Conservation (phyloP, 306 rosid genomes). For the Begonia loranthoides region DNA sequence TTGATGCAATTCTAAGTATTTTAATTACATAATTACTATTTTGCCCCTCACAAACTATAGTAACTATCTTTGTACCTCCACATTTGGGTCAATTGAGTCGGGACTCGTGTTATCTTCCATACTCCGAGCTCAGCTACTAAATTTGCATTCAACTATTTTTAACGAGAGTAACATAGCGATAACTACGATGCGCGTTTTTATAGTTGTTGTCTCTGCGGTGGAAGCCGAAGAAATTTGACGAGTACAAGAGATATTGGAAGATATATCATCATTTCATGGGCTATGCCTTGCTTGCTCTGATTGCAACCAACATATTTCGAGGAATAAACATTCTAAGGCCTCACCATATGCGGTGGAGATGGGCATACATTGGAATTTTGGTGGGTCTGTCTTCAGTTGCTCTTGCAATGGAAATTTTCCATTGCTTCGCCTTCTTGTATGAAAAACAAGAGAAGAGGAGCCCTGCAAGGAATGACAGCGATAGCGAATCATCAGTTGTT, state of each 20-base stretch:
- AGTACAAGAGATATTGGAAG: slow-evolving; percentile 36
- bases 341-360: slow-evolving; percentile 25
- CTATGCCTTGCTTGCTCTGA: slow-evolving; percentile 33
- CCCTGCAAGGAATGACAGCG: too few relatives aligned
- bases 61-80: neutral
- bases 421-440: too few relatives aligned
- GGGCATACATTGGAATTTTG: slow-evolving; percentile 47
- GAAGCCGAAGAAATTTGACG: neutral
- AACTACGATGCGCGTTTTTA: too few relatives aligned
- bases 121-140: too few relatives aligned
- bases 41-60: neutral
- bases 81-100: neutral
- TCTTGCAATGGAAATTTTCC: slow-evolving; percentile 26
- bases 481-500: too few relatives aligned
- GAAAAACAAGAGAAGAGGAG: too few relatives aligned
- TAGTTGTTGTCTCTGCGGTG: slow-evolving; percentile 1
- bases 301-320: slow-evolving; percentile 46
- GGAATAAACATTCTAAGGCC: slow-evolving; percentile 58
- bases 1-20: too few relatives aligned
- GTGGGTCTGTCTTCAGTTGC: slow-evolving; percentile 15
- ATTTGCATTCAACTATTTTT: too few relatives aligned
- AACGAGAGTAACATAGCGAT: too few relatives aligned
- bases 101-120: neutral
- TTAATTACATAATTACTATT: too few relatives aligned
- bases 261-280: slow-evolving; percentile 92